Conservation (phyloP, 345 rosid genomes). For the Theobroma cacao region DNA sequence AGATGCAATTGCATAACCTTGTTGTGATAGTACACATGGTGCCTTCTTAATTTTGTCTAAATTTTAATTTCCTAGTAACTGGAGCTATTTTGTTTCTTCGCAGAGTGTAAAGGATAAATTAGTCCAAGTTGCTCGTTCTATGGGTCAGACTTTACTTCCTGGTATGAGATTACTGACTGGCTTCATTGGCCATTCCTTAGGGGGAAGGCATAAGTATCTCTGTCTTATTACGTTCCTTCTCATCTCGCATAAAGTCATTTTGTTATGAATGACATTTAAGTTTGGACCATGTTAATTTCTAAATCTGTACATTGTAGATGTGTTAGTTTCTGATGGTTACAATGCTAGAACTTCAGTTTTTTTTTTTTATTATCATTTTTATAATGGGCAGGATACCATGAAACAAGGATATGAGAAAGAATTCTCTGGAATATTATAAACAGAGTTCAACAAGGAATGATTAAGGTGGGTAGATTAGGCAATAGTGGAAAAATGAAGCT, state of each 20-base stretch:
- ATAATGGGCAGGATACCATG: neutral
- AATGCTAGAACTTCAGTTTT: neutral
- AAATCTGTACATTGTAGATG: neutral
- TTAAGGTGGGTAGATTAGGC: neutral
- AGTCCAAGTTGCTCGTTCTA: conserved; percentile 52
- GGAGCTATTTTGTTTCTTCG: neutral
- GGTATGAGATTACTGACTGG: conserved; percentile 36
- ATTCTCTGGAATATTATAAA: neutral
- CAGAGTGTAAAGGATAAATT: conserved; percentile 55
- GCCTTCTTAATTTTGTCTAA: neutral
- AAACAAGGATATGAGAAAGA: neutral
- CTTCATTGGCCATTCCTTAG: neutral
- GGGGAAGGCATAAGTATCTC: neutral
- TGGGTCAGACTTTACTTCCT: conserved; percentile 31
- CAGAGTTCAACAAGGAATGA: neutral
- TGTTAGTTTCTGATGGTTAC: neutral
- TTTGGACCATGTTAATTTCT: neutral
- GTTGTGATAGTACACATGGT: neutral
- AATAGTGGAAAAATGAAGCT: neutral
- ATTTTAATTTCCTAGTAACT: neutral
- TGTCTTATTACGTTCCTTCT: neutral
- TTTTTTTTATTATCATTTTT: neutral
- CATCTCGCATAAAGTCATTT: neutral
- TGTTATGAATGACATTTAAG: neutral
- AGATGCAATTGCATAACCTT: neutral